A percentile compares a stretch with the other conserved stretches of the same genome.
phyloP scores from a whole-genome alignment of 257 asterid genomes.

The Salvia miltiorrhiza region DNA sequence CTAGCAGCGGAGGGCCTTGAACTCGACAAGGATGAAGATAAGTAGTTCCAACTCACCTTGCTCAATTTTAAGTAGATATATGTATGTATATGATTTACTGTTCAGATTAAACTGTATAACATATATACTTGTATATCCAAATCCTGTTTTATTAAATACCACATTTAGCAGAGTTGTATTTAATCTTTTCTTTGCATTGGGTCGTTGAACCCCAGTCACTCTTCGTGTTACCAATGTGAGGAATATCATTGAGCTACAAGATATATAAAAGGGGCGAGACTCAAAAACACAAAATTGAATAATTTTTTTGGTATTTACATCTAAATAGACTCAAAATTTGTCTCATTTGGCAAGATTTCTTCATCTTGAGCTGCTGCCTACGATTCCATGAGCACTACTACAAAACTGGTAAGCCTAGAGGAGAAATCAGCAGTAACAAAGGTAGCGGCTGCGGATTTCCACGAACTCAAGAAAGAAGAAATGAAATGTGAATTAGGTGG shows the following conservation, averaged over 20 bases:
- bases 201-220: no score
- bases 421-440: background rate
- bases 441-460: no score
- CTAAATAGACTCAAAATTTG: background rate
- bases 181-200: no score
- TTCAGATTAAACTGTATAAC: no score
- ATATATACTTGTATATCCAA: no score
- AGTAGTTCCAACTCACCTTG: constrained; percentile 20
- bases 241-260: no score
- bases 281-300: constrained; percentile 12
- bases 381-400: constrained; percentile 5
- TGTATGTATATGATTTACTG: constrained; percentile 7
- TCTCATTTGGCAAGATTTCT: background rate
- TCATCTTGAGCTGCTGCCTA: background rate
- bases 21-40: constrained; percentile 67
- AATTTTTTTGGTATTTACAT: constrained; percentile 24
- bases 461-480: no score
- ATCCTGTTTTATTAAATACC: no score
- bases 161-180: no score
- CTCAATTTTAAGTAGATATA: background rate
- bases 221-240: no score
- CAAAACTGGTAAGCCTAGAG: background rate
- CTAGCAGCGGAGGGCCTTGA: constrained; percentile 97
- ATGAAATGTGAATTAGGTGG: no score
- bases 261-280: background rate